Base-by-base conservation (phyloP, 2,329 filamentous ascomycete species). In the Colletotrichum magnum region DNA sequence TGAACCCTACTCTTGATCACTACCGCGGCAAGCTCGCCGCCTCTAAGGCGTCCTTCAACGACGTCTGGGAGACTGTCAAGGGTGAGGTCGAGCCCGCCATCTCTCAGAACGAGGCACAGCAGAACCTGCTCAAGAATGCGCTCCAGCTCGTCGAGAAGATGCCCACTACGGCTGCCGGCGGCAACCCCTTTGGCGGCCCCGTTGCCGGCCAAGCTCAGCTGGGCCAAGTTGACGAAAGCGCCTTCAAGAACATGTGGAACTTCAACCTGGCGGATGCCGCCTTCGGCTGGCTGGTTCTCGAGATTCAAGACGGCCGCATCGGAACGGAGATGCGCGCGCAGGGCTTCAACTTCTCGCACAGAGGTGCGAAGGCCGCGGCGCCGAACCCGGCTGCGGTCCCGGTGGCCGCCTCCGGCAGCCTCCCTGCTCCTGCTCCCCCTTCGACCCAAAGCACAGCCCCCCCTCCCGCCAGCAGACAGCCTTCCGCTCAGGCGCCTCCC, bases 221-320 rank as follows among this genome's bases (percentile, higher is more conserved):
- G 58, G 96, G 96, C 39, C 93, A 97, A 77, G 94, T 99, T 18
- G 96, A 99, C 72, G 96, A 99, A 85, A 98, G 95, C 76, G 96
- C 96, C 1, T 99, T 99, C 88, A 99, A 99, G 86, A 99, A 99
- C 80, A 98, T 98, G 96, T 99, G 96, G 96, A 99, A 99, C 82
- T 99, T 99, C 84, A 98, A 98, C 81, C 83, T 99, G 73, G 96
- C 96, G 36, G 96, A 99, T 84, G 96, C 96, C 64, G 95, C 96
- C 21, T 99, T 98, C 79, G 96, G 96, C 70, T 99, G 94, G 87
- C 87, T 99, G 59, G 94, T 98, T 16, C 84, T 99, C 67, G 96
- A 99, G 79, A 92, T 99, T 69, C 96, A 99, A 78, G 93, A 94
- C 77, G 96, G 96, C 59, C 91, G 96, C 51, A 98, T 99, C 74